Evolutionary conservation across 805 yeast genomes (phyloP), one percentile per base, ranked within the genome.

Genomic region (Zygoascus ofunaensis): DNA sequence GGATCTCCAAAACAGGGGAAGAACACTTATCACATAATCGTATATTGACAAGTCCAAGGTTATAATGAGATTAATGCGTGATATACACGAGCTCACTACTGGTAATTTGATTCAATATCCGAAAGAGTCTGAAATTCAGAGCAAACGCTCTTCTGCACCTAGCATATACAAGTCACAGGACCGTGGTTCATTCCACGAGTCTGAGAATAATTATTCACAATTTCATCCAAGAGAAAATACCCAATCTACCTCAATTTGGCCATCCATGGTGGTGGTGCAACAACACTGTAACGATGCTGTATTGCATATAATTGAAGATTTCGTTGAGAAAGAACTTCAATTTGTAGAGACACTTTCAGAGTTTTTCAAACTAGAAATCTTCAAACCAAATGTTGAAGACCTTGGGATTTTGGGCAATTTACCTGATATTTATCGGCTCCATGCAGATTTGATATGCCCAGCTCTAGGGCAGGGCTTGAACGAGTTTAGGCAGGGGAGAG

Each of bases 41-140:
- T 53, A 51, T 24, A 19, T 45, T 15, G 45, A 39, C n/a, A 43
- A 46, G 33, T 44, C 55, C 51, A 70, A 64, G 17, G 57, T 76
- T 26, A 67, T 77, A 8, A 51, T 77, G 34, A 63, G 70, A 20
- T 58, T 69, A 43, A 52, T 76, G 4, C 65, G 71, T 12, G 57
- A 54, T 36, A 45, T 52, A 26, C 33, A 46, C 39, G 54, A 53
- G 34, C 42, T 49, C 14, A 18, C 48, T n/a, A 42, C 42, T 18
- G 42, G 42, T 10, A 26, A 39, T 15, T 17, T 19, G 3, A 39
- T 28, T 17, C 18, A 7, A 42, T 35, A 18, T 28, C 32, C 17
- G 42, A 18, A 35, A 20, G 42, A 26, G 22, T 32, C 19, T 30
- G 37, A 39, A 39, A 34, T 34, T 4, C 15, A 34, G 19, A 34